Conservation (phyloP, 2,329 filamentous ascomycete species). For the Scytalidium sp. region DNA sequence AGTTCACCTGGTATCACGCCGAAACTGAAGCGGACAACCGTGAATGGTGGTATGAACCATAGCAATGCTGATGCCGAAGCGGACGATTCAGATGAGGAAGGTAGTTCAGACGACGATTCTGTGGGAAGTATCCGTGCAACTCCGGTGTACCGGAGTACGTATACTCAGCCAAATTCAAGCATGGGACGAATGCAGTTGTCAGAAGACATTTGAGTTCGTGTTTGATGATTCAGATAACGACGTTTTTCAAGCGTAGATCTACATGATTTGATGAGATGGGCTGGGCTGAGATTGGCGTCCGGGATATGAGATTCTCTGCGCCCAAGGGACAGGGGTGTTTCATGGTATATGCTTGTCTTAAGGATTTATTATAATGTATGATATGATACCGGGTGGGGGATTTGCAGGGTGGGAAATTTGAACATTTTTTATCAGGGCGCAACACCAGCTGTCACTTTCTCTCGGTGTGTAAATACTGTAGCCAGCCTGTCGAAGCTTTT, state of each 20-base stretch:
- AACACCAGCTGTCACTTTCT: too few species aligned
- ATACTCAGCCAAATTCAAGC: background rate
- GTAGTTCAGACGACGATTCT: background rate
- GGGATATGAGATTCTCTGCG: background rate
- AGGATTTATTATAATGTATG: too few species aligned
- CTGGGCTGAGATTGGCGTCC: background rate
- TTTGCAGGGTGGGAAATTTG: too few species aligned
- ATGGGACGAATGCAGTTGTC: background rate
- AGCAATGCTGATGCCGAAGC: background rate
- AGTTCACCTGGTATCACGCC: background rate
- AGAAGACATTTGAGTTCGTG: too few species aligned
- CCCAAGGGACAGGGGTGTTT: too few species aligned
- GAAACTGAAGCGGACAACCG: background rate
- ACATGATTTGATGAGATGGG: too few species aligned
- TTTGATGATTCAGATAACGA: conserved; percentile 16
- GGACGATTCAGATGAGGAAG: background rate
- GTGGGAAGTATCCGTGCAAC: background rate
- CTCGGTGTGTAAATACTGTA: too few species aligned
- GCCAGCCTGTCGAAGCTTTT: too few species aligned
- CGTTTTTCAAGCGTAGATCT: conserved; percentile 15
- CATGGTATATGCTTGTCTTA: too few species aligned
- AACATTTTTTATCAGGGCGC: too few species aligned
- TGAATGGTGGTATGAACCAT: background rate
- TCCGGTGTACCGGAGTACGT: background rate
- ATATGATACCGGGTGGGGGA: too few species aligned